phyloP scores from a whole-genome alignment of 129 eudicot species.

The Escallonia rubra region DNA sequence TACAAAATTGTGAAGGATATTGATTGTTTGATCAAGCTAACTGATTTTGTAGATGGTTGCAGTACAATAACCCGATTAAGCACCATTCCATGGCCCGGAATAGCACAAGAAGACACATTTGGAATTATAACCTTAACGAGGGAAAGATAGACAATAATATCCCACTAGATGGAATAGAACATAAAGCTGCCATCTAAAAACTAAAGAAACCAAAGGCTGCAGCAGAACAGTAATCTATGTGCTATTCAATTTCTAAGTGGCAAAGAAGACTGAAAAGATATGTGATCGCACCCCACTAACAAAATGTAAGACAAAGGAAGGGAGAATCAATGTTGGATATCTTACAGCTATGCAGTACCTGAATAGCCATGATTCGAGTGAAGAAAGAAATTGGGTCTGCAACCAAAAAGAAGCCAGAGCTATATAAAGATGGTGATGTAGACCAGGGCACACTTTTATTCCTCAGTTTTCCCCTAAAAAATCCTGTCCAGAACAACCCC shows the following conservation, averaged over 20 bases:
- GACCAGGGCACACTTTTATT: not conserved
- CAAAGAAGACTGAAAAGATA: slow-evolving; percentile 19
- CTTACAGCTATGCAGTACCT: slow-evolving; percentile 37
- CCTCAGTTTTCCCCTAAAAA: slow-evolving; percentile 21
- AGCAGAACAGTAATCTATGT: slow-evolving; percentile 28
- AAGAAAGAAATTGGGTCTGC: slow-evolving; percentile 34
- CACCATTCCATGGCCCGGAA: not conserved
- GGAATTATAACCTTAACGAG: slow-evolving; percentile 25
- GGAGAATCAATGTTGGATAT: slow-evolving; percentile 51
- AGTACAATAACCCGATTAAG: not conserved
- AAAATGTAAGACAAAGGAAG: slow-evolving; percentile 1
- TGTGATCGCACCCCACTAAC: slow-evolving; percentile 24
- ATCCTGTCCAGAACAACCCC: slow-evolving; percentile 20
- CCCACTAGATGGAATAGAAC: slow-evolving; percentile 40
- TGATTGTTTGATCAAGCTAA: not conserved
- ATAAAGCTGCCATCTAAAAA: slow-evolving; percentile 53
- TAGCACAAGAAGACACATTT: slow-evolving; percentile 9
- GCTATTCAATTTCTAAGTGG: slow-evolving; percentile 19
- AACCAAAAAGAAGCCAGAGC: slow-evolving; percentile 10
- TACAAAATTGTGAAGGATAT: not conserved
- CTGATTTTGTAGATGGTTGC: not conserved
- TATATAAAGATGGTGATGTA: slow-evolving; percentile 7
- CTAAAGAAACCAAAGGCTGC: slow-evolving; percentile 61
- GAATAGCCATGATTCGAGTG: slow-evolving; percentile 46
- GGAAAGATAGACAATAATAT: slow-evolving; percentile 22